A percentile compares a stretch with the other conserved stretches of the same genome.
Conservation (phyloP, 2,329 filamentous ascomycete genomes). For the Mycogone perniciosa region DNA sequence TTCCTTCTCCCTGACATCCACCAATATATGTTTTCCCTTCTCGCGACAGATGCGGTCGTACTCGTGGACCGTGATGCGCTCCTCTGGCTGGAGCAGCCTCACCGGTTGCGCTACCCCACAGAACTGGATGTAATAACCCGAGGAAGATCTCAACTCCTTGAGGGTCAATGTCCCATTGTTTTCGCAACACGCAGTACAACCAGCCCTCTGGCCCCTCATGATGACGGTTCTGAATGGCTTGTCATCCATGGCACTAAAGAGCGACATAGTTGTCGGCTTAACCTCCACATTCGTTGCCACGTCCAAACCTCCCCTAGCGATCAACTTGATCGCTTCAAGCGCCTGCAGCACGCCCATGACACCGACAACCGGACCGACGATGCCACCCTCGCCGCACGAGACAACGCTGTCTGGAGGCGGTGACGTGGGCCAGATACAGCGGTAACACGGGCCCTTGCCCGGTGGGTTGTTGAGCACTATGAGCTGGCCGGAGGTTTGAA, state of each 20-base stretch:
- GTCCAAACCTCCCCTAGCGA: conserved; percentile 41
- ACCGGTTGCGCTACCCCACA: conserved; percentile 60
- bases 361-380: conserved; percentile 87
- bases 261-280: conserved; percentile 31
- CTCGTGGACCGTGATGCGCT: conserved; percentile 60
- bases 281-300: conserved; percentile 16
- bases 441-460: conserved; percentile 75
- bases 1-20: conserved; percentile 80
- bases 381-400: conserved; percentile 87
- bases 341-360: conserved; percentile 91
- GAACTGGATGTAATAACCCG: conserved; percentile 75
- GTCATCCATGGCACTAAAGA: conserved; percentile 41
- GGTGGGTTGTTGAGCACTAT: conserved; percentile 82
- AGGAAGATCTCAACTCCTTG: conserved; percentile 52
- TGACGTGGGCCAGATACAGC: conserved; percentile 84
- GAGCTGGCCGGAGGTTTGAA: conserved; percentile 84
- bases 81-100: conserved; percentile 50
- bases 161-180: conserved; percentile 51
- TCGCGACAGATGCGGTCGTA: conserved; percentile 39
- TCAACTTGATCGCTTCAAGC: conserved; percentile 79
- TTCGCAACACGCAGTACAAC: conserved; percentile 70
- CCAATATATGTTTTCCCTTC: conserved; percentile 45
- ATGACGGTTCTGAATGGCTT: conserved; percentile 65
- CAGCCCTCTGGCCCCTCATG: conserved; percentile 60
- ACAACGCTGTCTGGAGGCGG: conserved; percentile 77